Conservation (phyloP, 176 grass and related monocot species). For the Stipa capillata region DNA sequence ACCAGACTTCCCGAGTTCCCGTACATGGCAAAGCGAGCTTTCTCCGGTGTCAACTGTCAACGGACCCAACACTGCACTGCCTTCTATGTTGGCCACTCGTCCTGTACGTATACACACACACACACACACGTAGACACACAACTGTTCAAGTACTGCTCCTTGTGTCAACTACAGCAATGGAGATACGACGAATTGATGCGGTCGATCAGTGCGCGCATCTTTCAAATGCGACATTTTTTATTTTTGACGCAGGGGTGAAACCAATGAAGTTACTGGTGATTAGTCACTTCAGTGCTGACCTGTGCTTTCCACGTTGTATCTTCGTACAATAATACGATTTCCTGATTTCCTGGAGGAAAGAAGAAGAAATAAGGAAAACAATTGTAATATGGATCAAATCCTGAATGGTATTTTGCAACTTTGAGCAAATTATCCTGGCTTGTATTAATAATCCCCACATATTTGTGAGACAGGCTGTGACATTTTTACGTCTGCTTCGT, state of each 20-base stretch:
- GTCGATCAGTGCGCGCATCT: neutral
- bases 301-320: neutral
- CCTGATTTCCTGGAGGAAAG: no score
- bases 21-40: neutral
- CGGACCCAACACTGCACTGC: neutral
- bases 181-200: neutral
- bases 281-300: neutral
- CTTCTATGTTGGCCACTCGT: neutral
- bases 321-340: no score
- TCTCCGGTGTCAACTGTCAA: neutral
- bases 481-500: no score
- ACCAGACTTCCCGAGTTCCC: no score
- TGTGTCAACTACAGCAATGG: neutral
- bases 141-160: neutral
- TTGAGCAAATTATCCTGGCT: no score
- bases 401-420: no score
- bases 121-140: neutral
- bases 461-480: no score
- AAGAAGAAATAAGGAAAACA: no score
- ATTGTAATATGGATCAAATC: no score
- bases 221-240: neutral
- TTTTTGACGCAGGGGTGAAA: neutral
- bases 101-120: neutral
- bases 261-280: neutral
- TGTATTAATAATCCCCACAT: no score